Evolutionary conservation across 2,329 filamentous ascomycete genomes (phyloP).

Genomic region (Beauveria bassiana): DNA sequence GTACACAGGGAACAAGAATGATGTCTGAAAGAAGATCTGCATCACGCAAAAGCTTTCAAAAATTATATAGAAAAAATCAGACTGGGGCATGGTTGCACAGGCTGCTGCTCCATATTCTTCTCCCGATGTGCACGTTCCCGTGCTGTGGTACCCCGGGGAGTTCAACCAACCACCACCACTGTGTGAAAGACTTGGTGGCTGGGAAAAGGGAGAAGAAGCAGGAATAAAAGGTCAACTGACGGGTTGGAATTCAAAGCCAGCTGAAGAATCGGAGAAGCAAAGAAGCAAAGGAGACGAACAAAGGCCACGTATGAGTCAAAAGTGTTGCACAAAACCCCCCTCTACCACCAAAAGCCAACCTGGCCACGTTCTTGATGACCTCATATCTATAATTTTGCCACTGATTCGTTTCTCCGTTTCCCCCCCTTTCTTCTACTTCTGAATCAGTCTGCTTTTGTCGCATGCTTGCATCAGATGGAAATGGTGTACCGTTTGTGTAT

Average conservation of each 20-base stretch:
- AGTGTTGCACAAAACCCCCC: neutral
- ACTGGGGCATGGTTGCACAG: no score
- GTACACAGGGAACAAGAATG: neutral
- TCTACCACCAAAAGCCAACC: neutral
- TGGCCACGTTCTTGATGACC: neutral
- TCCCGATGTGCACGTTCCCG: no score
- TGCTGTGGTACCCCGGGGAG: no score
- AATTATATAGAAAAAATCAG: no score
- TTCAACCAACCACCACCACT: no score
- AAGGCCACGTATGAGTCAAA: no score
- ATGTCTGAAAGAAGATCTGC: neutral
- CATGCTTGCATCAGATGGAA: neutral
- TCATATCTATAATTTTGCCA: neutral
- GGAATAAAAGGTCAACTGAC: no score
- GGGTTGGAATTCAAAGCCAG: no score
- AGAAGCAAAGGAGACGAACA: neutral
- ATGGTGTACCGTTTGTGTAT: neutral
- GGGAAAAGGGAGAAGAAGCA: no score
- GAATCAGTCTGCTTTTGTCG: neutral
- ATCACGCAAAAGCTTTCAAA: neutral
- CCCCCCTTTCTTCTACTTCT: neutral
- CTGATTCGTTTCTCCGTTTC: neutral
- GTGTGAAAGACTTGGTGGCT: no score
- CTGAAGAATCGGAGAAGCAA: neutral
- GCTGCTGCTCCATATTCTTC: no score